Percentiles rank a stretch among this genome's conserved stretches.
Evolutionary conservation across 164 flowering plant species (phyloP).

Genomic region (Magnolia kwangsiensis): DNA sequence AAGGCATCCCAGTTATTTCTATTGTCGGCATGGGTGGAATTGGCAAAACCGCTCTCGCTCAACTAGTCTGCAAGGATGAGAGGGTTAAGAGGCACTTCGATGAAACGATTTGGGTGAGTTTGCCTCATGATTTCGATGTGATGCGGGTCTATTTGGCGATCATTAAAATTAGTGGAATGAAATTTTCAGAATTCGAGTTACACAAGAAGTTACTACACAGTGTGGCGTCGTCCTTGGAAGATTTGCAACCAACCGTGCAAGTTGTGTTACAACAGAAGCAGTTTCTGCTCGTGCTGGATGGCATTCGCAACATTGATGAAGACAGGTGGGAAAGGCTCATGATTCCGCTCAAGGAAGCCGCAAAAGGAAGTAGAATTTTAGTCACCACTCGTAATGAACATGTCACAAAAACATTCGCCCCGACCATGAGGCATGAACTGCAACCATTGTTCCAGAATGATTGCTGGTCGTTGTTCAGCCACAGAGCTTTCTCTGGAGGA

Average conservation of each 20-base stretch:
- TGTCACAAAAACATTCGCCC: constrained; percentile 1
- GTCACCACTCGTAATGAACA: constrained; percentile 8
- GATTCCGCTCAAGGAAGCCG: not conserved
- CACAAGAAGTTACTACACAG: not conserved
- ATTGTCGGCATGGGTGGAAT: constrained; percentile 3
- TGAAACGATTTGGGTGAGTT: not conserved
- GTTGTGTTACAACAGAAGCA: not conserved
- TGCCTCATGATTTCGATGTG: not conserved
- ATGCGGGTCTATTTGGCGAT: too few relatives aligned
- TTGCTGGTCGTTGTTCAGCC: constrained; percentile 10
- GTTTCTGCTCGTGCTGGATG: constrained; percentile 14
- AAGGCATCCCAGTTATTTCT: not conserved
- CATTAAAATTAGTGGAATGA: too few relatives aligned
- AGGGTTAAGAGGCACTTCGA: not conserved
- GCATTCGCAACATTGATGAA: constrained; percentile 6
- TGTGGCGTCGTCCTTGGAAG: not conserved
- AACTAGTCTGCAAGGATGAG: not conserved
- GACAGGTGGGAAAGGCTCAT: not conserved
- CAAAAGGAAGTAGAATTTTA: constrained; percentile 5
- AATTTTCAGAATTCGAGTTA: too few relatives aligned
- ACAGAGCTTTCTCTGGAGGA: not conserved
- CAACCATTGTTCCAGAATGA: constrained; percentile 1
- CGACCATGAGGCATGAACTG: not conserved
- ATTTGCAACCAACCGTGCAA: not conserved
- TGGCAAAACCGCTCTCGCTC: not conserved